Conservation (phyloP, 2,329 filamentous ascomycete species). For the Ascochyta pisi region DNA sequence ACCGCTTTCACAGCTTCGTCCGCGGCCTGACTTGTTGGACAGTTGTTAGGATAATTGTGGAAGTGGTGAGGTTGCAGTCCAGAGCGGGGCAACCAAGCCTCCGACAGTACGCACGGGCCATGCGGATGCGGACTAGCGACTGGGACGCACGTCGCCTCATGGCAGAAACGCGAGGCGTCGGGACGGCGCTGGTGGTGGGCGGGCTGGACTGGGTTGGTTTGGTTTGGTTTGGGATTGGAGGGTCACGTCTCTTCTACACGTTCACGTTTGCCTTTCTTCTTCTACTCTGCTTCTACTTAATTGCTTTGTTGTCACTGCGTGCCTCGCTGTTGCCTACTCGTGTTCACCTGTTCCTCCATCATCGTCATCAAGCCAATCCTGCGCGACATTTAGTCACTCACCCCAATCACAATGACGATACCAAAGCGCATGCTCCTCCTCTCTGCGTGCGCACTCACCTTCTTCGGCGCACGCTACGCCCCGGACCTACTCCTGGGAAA, state of each 20-base stretch:
- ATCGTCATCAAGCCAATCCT: neutral
- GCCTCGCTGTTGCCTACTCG: neutral
- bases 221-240: neutral
- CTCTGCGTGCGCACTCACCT: constrained; percentile 31
- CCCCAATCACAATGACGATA: constrained; percentile 31
- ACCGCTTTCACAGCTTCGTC: no score
- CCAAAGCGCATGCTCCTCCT: constrained; percentile 38
- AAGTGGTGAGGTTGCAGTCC: no score
- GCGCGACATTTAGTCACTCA: constrained; percentile 1
- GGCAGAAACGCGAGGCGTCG: constrained; percentile 18
- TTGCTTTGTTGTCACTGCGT: neutral
- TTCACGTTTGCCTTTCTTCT: no score
- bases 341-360: neutral
- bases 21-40: no score
- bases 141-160: constrained; percentile 13
- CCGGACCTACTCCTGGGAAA: constrained; percentile 40
- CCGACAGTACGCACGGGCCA: constrained; percentile 10
- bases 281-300: neutral
- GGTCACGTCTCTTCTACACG: neutral
- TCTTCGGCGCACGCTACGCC: constrained; percentile 44
- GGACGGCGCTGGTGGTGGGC: constrained; percentile 2
- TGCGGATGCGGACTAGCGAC: neutral
- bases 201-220: neutral
- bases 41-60: no score
- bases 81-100: neutral